These are phyloP conservation scores for Raffaelea ambrosiae DNA, from an alignment of 2,329 filamentous ascomycete species.

Conservation along the genomic window DNA sequence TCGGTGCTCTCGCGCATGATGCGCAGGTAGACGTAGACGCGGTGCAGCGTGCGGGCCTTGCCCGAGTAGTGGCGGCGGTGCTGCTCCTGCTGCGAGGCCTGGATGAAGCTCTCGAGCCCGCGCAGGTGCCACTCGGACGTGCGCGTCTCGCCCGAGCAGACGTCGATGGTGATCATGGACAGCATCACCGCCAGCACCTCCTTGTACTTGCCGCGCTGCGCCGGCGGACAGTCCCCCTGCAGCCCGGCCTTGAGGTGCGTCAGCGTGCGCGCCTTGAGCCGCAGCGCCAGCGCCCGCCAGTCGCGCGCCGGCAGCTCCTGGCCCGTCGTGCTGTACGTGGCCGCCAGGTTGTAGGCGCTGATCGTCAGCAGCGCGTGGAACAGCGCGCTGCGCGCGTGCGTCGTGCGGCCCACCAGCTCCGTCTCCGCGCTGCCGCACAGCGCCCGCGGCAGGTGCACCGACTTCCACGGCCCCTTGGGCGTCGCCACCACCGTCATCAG, in stretches of 20 bases:
- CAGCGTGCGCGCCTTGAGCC: not conserved
- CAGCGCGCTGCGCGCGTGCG: not conserved
- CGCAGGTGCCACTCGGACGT: not conserved
- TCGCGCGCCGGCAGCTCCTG: not conserved
- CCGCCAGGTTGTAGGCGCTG: not conserved
- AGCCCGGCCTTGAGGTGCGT: not conserved
- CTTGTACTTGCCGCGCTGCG: not conserved
- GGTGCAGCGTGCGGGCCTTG: not conserved
- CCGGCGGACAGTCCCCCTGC: not conserved
- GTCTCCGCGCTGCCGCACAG: not conserved
- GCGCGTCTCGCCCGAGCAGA: not conserved
- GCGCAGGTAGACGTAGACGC: not conserved
- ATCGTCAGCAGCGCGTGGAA: not conserved
- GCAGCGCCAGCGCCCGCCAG: not conserved
- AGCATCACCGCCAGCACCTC: conserved; percentile 1
- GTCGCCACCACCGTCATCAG: not conserved
- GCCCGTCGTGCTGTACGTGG: not conserved
- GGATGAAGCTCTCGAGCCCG: conserved; percentile 1
- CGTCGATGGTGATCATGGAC: not conserved
- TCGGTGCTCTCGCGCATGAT: not conserved
- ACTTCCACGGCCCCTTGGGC: conserved; percentile 2
- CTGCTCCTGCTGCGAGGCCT: not conserved
- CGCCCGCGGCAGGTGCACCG: conserved; percentile 2
- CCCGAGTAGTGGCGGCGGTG: not conserved
- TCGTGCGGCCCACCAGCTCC: not conserved